Evolutionary conservation across 139 green algal genomes (phyloP).

Genomic region (Chlamydomonas eustigma): DNA sequence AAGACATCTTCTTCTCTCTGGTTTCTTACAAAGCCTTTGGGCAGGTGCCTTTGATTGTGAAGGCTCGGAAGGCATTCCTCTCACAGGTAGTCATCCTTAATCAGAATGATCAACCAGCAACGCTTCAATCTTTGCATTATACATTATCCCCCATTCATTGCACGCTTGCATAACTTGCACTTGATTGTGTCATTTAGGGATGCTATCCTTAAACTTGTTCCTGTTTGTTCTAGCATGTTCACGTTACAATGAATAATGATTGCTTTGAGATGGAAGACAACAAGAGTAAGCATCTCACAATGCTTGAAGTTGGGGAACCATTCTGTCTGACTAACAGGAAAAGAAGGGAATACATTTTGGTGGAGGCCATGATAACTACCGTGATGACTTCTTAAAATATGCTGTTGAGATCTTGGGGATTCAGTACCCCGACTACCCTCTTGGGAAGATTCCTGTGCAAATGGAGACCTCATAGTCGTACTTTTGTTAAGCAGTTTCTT

Average conservation of each 20-base stretch:
- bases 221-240: background rate
- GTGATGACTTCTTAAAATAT: constrained; percentile 4
- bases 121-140: too few species aligned
- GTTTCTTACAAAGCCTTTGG: background rate
- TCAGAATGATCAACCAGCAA: too few species aligned
- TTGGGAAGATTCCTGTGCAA: too few species aligned
- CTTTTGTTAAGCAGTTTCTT: too few species aligned
- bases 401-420: background rate
- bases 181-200: too few species aligned
- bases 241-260: background rate
- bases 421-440: background rate
- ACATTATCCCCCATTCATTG: too few species aligned
- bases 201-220: background rate
- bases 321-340: background rate
- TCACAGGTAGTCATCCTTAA: too few species aligned
- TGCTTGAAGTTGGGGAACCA: background rate
- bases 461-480: too few species aligned
- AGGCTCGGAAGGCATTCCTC: constrained; percentile 8
- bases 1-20: constrained; percentile 20
- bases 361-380: constrained; percentile 9
- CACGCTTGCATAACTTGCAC: too few species aligned
- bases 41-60: background rate
- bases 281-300: constrained; percentile 8
- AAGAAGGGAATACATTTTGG: background rate
- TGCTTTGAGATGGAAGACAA: background rate